Conservation (phyloP, 805 yeast genomes). For the Pichia gijzeniarum region DNA sequence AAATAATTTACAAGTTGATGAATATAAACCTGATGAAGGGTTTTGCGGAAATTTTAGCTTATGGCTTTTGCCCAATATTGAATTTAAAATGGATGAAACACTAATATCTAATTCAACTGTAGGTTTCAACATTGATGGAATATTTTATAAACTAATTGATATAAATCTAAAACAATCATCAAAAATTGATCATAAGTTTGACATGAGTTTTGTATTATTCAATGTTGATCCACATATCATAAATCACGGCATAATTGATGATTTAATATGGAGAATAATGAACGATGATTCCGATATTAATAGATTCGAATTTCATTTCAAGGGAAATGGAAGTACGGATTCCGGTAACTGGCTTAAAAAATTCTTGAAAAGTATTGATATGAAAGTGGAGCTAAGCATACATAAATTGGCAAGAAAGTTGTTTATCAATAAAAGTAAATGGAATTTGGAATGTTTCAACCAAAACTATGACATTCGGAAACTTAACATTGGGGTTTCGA, state of each 20-base stretch:
- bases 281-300: conserved; percentile 5
- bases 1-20: not conserved
- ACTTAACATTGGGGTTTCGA: not conserved
- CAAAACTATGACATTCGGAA: not conserved
- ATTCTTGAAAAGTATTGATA: not conserved
- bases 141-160: conserved; percentile 4
- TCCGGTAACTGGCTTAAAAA: conserved; percentile 1
- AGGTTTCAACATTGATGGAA: conserved; percentile 3
- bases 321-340: not conserved
- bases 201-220: conserved; percentile 1
- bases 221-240: conserved; percentile 5
- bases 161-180: not conserved
- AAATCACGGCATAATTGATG: not conserved
- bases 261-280: conserved; percentile 4
- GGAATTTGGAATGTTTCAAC: too few relatives aligned
- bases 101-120: conserved; percentile 3
- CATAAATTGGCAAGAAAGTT: not conserved
- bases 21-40: conserved; percentile 3
- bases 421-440: not conserved
- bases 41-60: conserved; percentile 3
- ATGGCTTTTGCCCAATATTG: not conserved
- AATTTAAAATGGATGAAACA: not conserved
- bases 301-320: not conserved
- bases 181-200: not conserved
- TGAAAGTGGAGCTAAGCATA: not conserved